A percentile compares a stretch with the other conserved stretches of the same genome.
Evolutionary conservation across 345 rosid species (phyloP).

Genomic region (Mangifera indica): DNA sequence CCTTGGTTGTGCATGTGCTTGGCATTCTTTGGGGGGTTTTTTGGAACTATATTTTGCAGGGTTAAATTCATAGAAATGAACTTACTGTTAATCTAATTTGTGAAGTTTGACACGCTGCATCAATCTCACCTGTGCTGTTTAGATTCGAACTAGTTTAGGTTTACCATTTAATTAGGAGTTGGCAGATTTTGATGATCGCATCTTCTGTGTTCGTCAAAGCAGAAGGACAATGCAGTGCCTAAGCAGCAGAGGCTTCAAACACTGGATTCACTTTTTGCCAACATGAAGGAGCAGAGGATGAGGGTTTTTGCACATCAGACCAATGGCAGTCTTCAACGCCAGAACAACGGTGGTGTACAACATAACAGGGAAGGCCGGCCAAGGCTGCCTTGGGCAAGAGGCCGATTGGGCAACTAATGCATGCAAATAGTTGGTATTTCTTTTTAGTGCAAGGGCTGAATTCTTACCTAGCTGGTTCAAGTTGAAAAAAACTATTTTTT

Average conservation of each 20-base stretch:
- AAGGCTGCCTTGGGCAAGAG: constrained; percentile 59
- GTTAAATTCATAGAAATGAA: background rate
- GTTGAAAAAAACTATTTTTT: no score
- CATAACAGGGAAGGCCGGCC: constrained; percentile 31
- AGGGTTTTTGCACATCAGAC: constrained; percentile 23
- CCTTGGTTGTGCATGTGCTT: no score
- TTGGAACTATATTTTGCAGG: background rate
- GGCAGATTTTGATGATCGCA: background rate
- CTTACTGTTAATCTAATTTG: background rate
- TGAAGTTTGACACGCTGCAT: background rate
- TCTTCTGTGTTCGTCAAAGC: constrained; percentile 15
- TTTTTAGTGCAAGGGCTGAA: constrained; percentile 4
- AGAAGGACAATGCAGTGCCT: constrained; percentile 33
- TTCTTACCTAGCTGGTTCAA: background rate
- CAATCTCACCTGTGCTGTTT: background rate
- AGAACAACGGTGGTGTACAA: constrained; percentile 22
- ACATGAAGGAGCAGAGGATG: constrained; percentile 79
- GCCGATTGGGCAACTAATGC: constrained; percentile 45
- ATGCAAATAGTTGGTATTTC: background rate
- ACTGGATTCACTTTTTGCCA: constrained; percentile 77
- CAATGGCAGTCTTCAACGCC: background rate
- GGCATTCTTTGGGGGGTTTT: background rate
- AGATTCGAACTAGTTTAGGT: background rate
- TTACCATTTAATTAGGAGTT: background rate
- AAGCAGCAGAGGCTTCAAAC: constrained; percentile 69